Conservation (phyloP, 768 basidiomycete genomes). For the Kwoniella botswanensis region DNA sequence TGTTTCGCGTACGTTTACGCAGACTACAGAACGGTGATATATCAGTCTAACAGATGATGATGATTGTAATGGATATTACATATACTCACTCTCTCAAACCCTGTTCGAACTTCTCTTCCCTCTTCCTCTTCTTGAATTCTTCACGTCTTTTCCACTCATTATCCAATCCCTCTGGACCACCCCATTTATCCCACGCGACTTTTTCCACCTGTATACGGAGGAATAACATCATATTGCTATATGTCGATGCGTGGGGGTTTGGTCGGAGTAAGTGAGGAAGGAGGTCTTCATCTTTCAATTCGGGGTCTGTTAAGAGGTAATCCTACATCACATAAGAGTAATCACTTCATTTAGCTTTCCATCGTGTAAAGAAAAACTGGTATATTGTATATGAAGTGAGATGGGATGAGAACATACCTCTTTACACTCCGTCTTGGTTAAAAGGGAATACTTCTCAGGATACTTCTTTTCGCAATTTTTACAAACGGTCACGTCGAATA, state of each 20-base stretch:
- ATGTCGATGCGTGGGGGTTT: slow-evolving; percentile 93
- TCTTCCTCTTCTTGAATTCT: slow-evolving; percentile 82
- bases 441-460: slow-evolving; percentile 88
- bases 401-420: slow-evolving; percentile 64
- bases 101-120: slow-evolving; percentile 93
- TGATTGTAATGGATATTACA: background rate
- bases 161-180: slow-evolving; percentile 86
- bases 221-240: slow-evolving; percentile 99
- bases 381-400: slow-evolving; percentile 3
- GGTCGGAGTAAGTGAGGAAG: slow-evolving; percentile 92
- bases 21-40: slow-evolving; percentile 57
- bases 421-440: slow-evolving; percentile 99
- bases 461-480: slow-evolving; percentile 84
- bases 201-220: slow-evolving; percentile 85
- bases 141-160: slow-evolving; percentile 79
- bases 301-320: slow-evolving; percentile 92
- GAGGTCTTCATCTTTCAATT: slow-evolving; percentile 86
- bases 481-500: slow-evolving; percentile 85
- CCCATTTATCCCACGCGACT: slow-evolving; percentile 99
- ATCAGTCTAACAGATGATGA: background rate
- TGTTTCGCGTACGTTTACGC: slow-evolving; percentile 81
- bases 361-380: slow-evolving; percentile 1
- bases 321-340: slow-evolving; percentile 64
- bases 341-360: background rate
- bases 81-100: slow-evolving; percentile 70